These are phyloP conservation scores for Drechslera avenae DNA, from an alignment of 2,329 filamentous ascomycete species.

Conservation along the genomic window DNA sequence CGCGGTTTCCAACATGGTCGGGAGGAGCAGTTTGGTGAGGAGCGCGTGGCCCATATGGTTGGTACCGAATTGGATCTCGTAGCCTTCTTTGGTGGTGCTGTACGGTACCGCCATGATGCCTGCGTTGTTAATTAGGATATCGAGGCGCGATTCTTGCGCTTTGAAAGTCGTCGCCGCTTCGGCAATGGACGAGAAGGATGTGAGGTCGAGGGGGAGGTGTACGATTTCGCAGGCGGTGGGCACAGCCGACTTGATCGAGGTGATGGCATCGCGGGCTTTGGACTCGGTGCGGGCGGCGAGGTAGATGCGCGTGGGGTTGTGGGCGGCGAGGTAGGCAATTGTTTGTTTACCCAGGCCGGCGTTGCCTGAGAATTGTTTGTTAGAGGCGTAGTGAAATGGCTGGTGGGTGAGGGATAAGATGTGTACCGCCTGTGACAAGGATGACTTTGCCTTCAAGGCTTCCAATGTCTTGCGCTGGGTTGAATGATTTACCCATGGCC, in stretches of 20 bases:
- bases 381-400: neutral
- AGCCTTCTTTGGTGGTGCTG: conserved; percentile 53
- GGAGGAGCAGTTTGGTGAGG: conserved; percentile 54
- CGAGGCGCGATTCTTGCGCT: conserved; percentile 47
- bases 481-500: conserved; percentile 30
- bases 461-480: conserved; percentile 31
- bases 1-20: conserved; percentile 51
- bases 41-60: conserved; percentile 60
- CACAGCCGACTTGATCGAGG: conserved; percentile 44
- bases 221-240: conserved; percentile 45
- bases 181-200: conserved; percentile 49
- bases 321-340: conserved; percentile 51
- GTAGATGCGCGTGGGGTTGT: conserved; percentile 54
- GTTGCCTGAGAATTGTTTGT: conserved; percentile 44
- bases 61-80: conserved; percentile 53
- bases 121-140: conserved; percentile 56
- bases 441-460: conserved; percentile 41
- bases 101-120: conserved; percentile 51
- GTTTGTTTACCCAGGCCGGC: conserved; percentile 55
- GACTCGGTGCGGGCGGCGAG: conserved; percentile 53
- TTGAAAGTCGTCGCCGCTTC: conserved; percentile 46
- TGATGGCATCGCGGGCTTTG: conserved; percentile 51
- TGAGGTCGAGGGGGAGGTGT: conserved; percentile 51
- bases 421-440: conserved; percentile 45
- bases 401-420: neutral